Evolutionary conservation across 352 stramenopile species (phyloP).

Genomic region (Phytopythium litorale): DNA sequence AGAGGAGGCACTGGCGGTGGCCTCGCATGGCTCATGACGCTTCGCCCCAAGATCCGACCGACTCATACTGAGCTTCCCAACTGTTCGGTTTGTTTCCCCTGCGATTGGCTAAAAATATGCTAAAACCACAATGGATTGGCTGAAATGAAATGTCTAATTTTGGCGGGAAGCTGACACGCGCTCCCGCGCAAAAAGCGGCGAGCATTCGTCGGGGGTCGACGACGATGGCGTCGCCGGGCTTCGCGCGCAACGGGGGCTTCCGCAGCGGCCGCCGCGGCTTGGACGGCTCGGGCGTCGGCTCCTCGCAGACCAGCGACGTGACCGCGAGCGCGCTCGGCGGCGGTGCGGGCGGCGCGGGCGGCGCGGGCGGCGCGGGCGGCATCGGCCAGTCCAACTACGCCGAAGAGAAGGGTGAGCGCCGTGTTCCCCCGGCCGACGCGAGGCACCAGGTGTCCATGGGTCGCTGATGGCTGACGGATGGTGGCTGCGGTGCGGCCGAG

Average conservation of each 20-base stretch:
- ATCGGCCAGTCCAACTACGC: constrained; percentile 32
- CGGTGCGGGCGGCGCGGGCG: not conserved
- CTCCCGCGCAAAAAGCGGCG: not conserved
- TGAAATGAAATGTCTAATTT: not conserved
- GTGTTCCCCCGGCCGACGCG: not conserved
- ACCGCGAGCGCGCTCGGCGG: constrained; percentile 5
- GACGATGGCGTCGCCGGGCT: constrained; percentile 9
- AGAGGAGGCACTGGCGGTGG: too few species aligned
- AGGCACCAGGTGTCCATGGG: not conserved
- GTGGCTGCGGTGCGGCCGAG: not conserved
- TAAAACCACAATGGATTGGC: not conserved
- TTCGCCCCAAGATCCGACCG: too few species aligned
- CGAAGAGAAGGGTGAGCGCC: constrained; percentile 42
- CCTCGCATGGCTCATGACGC: too few species aligned
- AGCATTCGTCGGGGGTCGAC: not conserved
- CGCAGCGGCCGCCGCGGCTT: constrained; percentile 6
- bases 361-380: constrained; percentile 7
- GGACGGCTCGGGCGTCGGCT: not conserved
- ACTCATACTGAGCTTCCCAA: too few species aligned
- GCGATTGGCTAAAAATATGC: not conserved
- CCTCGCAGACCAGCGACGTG: constrained; percentile 6
- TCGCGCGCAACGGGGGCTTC: constrained; percentile 4
- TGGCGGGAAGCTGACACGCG: constrained; percentile 4
- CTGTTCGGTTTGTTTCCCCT: not conserved
- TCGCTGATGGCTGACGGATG: not conserved